These are phyloP conservation scores for Amanita polypyramis DNA, from an alignment of 768 basidiomycete species.

Conservation along the genomic window DNA sequence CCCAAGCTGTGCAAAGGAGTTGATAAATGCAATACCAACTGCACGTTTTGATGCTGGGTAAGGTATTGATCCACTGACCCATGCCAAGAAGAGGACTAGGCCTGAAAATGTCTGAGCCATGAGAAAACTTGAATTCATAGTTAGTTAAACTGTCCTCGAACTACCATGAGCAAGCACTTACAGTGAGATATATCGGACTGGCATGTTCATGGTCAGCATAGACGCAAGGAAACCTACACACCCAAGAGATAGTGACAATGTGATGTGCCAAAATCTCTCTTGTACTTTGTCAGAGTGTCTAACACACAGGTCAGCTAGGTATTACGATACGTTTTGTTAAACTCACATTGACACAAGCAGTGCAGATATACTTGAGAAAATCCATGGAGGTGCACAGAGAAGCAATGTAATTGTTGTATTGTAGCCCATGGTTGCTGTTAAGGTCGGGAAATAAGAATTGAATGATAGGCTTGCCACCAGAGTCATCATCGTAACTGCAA, in stretches of 20 bases:
- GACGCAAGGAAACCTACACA: constrained; percentile 62
- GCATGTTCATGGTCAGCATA: constrained; percentile 49
- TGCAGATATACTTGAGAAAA: constrained; percentile 47
- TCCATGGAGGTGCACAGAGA: constrained; percentile 48
- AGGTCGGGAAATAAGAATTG: constrained; percentile 65
- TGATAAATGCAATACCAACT: constrained; percentile 76
- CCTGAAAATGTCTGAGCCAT: constrained; percentile 69
- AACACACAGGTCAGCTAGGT: constrained; percentile 1
- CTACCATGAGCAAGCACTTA: constrained; percentile 19
- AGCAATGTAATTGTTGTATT: constrained; percentile 54
- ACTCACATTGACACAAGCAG: constrained; percentile 40
- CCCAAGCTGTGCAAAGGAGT: constrained; percentile 73
- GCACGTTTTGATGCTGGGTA: constrained; percentile 81
- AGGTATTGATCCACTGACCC: constrained; percentile 39
- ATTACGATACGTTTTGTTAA: neutral
- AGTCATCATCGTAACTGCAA: constrained; percentile 23
- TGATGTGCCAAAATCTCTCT: constrained; percentile 66
- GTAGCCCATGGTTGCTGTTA: constrained; percentile 61
- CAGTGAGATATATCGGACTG: constrained; percentile 57
- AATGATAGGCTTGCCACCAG: constrained; percentile 53
- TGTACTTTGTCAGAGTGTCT: constrained; percentile 63
- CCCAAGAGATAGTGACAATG: constrained; percentile 41
- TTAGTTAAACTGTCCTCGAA: constrained; percentile 1
- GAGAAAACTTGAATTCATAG: constrained; percentile 41
- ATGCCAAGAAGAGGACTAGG: constrained; percentile 54